Percentiles rank a stretch among this genome's conserved stretches.
Evolutionary conservation across 169 alveolate species (phyloP).

Genomic region (Blepharisma undulans): DNA sequence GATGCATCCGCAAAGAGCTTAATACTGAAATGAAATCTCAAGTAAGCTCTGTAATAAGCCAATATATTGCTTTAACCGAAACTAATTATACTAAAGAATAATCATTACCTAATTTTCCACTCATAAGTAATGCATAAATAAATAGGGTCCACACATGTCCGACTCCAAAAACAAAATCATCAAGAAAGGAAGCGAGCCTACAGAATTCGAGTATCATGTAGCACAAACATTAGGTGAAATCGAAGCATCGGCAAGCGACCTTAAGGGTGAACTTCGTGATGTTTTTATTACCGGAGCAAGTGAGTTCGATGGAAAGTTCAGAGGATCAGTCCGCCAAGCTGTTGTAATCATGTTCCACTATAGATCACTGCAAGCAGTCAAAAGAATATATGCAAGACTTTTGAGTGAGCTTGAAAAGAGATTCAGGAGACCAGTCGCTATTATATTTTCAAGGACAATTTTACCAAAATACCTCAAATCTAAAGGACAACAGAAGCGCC

Average conservation of each 20-base stretch:
- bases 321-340: conserved; percentile 87
- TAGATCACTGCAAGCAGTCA: conserved; percentile 82
- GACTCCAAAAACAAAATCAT: conserved; percentile 63
- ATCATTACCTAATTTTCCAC: background rate
- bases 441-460: conserved; percentile 91
- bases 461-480: conserved; percentile 82
- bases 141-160: conserved; percentile 48
- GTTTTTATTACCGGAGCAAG: conserved; percentile 56
- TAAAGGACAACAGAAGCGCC: conserved; percentile 76
- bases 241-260: conserved; percentile 53
- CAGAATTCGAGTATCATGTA: conserved; percentile 62
- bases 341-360: conserved; percentile 88
- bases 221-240: conserved; percentile 60
- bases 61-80: conserved; percentile 55
- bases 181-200: conserved; percentile 59
- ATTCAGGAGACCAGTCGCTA: conserved; percentile 92
- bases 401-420: conserved; percentile 93
- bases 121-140: background rate
- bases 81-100: background rate
- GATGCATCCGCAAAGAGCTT: conserved; percentile 47
- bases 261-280: conserved; percentile 51
- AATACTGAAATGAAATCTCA: conserved; percentile 52
- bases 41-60: conserved; percentile 62
- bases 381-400: conserved; percentile 89
- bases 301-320: conserved; percentile 82